Evolutionary conservation across 2,329 filamentous ascomycete species (phyloP), one percentile per base, ranked within the genome.

Genomic region (Gaeumannomyces tritici): DNA sequence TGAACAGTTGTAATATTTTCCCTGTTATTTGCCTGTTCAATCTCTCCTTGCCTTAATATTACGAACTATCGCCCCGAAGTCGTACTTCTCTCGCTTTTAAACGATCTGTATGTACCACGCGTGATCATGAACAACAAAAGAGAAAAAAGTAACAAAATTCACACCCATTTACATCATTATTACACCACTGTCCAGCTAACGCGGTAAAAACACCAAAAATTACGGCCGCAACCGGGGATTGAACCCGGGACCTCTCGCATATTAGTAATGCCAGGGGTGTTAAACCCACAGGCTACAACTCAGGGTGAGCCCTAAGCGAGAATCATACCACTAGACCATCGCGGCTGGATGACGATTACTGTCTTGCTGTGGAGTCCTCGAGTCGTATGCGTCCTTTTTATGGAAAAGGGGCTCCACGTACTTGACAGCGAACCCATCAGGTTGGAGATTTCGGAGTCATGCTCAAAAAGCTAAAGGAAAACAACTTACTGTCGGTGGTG

Each of bases 201-300:
- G 9, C 31, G 12, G 15, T 13, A 18, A 51, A n/a, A 51, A 24
- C 18, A 51, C 18, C 42, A 51, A 51, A 51, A 51, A n/a, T 18
- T n/a, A n/a, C 21, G 59, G 59, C 59, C n/a, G 35, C 54, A 29
- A 27, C 59, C 59, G 33, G 47, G 59, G 59, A 61, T 61, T 56
- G 59, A 61, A 61, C 59, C 47, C 33, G 59, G 59, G 59, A 61
- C 51, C 59, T 61, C 59, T 61, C 59, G 59, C 59, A 35, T 24
- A 58, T 31, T 21, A 51, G 42, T 51, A 21, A 51, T n/a, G 42
- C 42, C 21, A n/a, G 21, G 42, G 42, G 21, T 42, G 15, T 51
- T 51, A 1, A n/a, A 51, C 1, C 21, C 42, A 51, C 21, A n/a
- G 24, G 42, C 42, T 51, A 51, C 42, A 51, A 51, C 42, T 51